Evolutionary conservation across 768 basidiomycete genomes (phyloP), one percentile per base, ranked within the genome.

Genomic region (Leccinum disarticulatum): DNA sequence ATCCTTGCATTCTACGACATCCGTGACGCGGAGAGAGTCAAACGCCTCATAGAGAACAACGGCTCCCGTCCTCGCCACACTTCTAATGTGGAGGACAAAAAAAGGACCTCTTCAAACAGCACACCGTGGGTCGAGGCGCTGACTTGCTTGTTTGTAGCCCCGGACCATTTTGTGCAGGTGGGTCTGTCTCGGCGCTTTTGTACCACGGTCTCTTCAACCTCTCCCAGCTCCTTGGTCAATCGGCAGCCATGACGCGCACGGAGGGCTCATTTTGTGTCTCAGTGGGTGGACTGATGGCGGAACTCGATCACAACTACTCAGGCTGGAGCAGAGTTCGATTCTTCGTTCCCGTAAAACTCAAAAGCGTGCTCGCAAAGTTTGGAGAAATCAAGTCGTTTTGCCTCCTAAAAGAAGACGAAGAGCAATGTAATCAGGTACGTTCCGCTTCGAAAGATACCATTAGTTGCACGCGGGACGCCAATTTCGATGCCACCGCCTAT

Each of bases 1-100:
- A 73, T 88, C 49, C 76, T 87, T 60, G 81, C 85, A 7, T 88
- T 88, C 63, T 83, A 80, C 70, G 86, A 90, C 63, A 69, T 81
- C 48, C 80, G 86, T 54, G 75, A 85, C 52, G 81, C 86, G 3
- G 75, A 75, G 43, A 77, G 76, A 6, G 83, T 83, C 30, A 78
- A 79, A 52, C 67, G 64, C 11, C 63, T 79, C n/a, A 72, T 85
- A 47, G 75, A 76, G 10, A 41, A 55, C 6, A 65, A 65, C 25
- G 30, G 61, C 36, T 63, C 63, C 7, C 61, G 43, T 51, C 27
- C 56, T 46, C 57, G 28, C 19, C 22, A 41, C 38, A 31, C 41
- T 30, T 30, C 59, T 6, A 49, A 60, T 14, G 33, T 28, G 2
- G 63, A 60, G 4, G 60, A 56, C 46, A 61, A 63, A 41, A 57